Base-by-base conservation (phyloP, 345 rosid genomes). In the Capsella bursapastoris region DNA sequence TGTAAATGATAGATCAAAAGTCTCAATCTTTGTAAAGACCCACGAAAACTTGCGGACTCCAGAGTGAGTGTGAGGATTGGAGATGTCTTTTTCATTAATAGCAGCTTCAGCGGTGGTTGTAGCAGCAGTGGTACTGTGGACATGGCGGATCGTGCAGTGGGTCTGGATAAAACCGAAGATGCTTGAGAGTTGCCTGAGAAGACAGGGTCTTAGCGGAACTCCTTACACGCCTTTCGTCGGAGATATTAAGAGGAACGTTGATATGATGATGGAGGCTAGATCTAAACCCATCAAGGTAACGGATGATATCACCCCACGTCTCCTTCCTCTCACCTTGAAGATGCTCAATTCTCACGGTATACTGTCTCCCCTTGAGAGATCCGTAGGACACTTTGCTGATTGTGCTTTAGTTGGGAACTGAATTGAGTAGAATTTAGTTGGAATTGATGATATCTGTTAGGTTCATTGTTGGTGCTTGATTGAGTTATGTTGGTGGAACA, bases 91-190 rank as follows among this genome's bases (percentile, higher is more conserved):
- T 60, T 34, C 70, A 60, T 43, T 70, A 70, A 4, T 57, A 27
- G 69, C 64, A 47, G 79, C 64, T 51, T 64, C 31, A 10, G 44
- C 47, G 45, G 32, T 51, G 29, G 55, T 58, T 51, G 12, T 44
- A 41, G 44, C 57, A 13, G 53, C 53, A 8, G 55, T 18, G 6
- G 53, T 56, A 60, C 34, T 79, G 37, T 74, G 79, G 82, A 38
- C 68, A 70, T 79, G 79, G 87, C 81, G 67, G 70, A 32, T 79
- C 1, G 31, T 79, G 61, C 75, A 77, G 25, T 73, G 84, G 86
- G 73, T 82, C 2, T 85, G 86, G 89, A 66, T 88, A 37, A 75
- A 55, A 72, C 93, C 89, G 0, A 83, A 61, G 82, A 79, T 40
- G 71, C 76, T 86, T 1, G 90, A 85, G 80, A 81, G 55, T 66